Evolutionary conservation across 2,329 filamentous ascomycete species (phyloP).

Genomic region (Aspergillus proliferans): DNA sequence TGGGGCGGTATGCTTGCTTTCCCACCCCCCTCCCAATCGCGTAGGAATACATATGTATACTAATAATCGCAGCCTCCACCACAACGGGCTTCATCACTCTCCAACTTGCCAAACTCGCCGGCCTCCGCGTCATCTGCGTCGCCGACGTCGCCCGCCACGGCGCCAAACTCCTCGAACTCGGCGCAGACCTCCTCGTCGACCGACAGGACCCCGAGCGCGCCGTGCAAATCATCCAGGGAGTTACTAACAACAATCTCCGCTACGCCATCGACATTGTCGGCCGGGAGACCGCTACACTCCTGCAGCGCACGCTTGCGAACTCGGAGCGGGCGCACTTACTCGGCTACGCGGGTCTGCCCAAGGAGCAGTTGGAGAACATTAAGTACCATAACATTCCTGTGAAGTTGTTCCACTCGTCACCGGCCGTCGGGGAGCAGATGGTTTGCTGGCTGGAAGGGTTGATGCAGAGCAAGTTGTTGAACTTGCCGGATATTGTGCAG

Average conservation of each 20-base stretch:
- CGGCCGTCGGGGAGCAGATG: conserved; percentile 56
- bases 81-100: conserved; percentile 62
- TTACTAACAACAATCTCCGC: conserved; percentile 52
- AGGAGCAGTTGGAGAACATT: conserved; percentile 43
- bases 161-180: conserved; percentile 46
- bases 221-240: conserved; percentile 56
- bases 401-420: conserved; percentile 67
- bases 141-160: conserved; percentile 64
- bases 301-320: conserved; percentile 48
- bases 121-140: conserved; percentile 59
- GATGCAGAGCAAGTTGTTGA: conserved; percentile 49
- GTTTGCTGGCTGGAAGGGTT: conserved; percentile 63
- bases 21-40: neutral
- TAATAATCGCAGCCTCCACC: conserved; percentile 49
- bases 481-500: conserved; percentile 60
- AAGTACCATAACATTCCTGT: conserved; percentile 64
- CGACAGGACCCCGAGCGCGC: conserved; percentile 61
- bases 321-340: conserved; percentile 52
- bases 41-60: neutral
- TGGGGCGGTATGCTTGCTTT: conserved; percentile 57
- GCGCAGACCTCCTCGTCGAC: conserved; percentile 63
- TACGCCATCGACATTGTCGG: conserved; percentile 66
- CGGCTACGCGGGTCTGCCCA: conserved; percentile 62
- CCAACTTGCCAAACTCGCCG: conserved; percentile 62
- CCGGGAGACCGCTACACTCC: conserved; percentile 53